Base-by-base conservation (phyloP, 1,284 basidiomycete genomes). In the Anthracocystis panici-leucophaei region DNA sequence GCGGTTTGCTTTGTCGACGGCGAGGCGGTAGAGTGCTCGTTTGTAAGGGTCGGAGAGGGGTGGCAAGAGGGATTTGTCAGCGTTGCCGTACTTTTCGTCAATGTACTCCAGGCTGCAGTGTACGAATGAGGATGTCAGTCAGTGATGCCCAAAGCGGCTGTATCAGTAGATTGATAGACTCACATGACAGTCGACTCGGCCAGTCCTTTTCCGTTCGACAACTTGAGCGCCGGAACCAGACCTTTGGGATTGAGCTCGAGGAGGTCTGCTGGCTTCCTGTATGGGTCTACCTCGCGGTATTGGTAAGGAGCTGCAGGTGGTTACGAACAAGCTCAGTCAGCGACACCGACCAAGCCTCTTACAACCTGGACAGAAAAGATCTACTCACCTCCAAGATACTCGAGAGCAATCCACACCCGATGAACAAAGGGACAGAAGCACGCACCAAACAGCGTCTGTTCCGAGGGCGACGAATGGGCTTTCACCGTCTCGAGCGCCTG, bases 191-290 rank as follows among this genome's bases (percentile, higher is more conserved):
- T 79, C 1, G 70, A 75, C 48, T 82, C 80, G 7, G 77, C 65
- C 21, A 82, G 56, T 2, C 75, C 77, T 40, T 73, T 75, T 1
- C 71, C 76, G 12, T 75, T 67, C 14, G 38, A 87, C 57, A 93
- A 85, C 78, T 88, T 89, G 40, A 93, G 81, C 0, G 89, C 92
- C 0, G 92, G 92, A 1, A 93, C 92, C 2, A 93, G 88, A 0
- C 92, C 92, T 81, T 92, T 92, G 0, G 92, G 91, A 21, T 91
- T 92, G 18, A 92, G 88, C 55, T 92, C 90, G 12, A 93, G 86
- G n/a, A 93, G 88, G 38, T 91, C 91, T 55, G 89, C 85, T 0
- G 92, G 91, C 79, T 93, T 93, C 86, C 90, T 89, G 87, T 93
- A 93, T 1, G 92, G 91, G 84, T 93, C 91, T 29, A 93, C 91